Evolutionary conservation across 495 filamentous ascomycete species (phyloP).

Genomic region (Aspergillus diversus): DNA sequence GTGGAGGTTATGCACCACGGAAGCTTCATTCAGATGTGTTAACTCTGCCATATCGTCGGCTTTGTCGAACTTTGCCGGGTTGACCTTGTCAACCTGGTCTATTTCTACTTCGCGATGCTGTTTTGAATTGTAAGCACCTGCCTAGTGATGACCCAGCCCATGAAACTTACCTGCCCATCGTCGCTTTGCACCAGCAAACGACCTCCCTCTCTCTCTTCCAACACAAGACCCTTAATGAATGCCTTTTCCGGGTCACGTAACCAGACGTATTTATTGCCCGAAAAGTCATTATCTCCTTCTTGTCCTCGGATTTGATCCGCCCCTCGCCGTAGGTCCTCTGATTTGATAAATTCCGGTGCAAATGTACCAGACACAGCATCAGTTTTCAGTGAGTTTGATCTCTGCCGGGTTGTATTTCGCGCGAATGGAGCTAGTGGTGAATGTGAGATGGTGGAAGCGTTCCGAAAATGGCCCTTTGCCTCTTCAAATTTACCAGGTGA

Average conservation of each 20-base stretch:
- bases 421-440: conserved; percentile 34
- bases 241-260: conserved; percentile 81
- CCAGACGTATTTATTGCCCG: conserved; percentile 99
- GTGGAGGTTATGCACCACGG: conserved; percentile 95
- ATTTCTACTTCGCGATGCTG: conserved; percentile 85
- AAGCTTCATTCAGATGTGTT: conserved; percentile 96
- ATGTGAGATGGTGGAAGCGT: conserved; percentile 58
- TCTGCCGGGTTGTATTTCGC: conserved; percentile 37
- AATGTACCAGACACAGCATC: conserved; percentile 74
- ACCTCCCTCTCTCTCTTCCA: conserved; percentile 73
- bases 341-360: conserved; percentile 92
- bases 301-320: conserved; percentile 73
- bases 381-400: conserved; percentile 65
- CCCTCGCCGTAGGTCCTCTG: conserved; percentile 68
- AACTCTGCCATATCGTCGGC: conserved; percentile 99
- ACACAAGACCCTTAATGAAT: conserved; percentile 89
- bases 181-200: conserved; percentile 86
- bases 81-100: conserved; percentile 95
- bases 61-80: conserved; percentile 99
- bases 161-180: conserved; percentile 76
- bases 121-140: conserved; percentile 20
- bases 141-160: background rate
- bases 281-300: conserved; percentile 97
- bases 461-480: conserved; percentile 55
- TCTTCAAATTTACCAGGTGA: conserved; percentile 51